Base-by-base conservation (phyloP, 495 filamentous ascomycete species). In the Penicillium dipodomyicola region DNA sequence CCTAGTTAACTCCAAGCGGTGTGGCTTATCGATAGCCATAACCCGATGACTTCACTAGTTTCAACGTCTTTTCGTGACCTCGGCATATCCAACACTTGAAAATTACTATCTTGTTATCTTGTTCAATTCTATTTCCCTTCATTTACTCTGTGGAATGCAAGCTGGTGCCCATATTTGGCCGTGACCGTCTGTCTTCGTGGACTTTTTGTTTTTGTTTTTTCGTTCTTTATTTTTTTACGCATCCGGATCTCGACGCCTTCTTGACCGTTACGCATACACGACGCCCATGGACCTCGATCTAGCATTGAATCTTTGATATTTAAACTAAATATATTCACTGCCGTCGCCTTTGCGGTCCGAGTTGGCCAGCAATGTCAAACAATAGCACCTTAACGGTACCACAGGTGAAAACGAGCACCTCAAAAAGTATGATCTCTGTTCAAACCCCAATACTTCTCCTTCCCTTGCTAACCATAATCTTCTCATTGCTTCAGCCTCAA, bases 351-450 rank as follows among this genome's bases (percentile, higher is more conserved):
- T 12, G 19, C 19, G 29, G 15, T 7, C 45, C 29, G 4, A 37
- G 15, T 52, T 39, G 29, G 42, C 32, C 25, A 30, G 51, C 55
- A 35, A 76, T 76, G 73, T 70, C 73, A 14, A 68, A 71, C 59
- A 76, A 72, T 62, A 63, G 65, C 33, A 61, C 67, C 23, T 69
- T 68, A 44, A 58, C 63, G 5, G 64, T 65, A 59, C 67, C 71
- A 62, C 67, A 61, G 53, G 73, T 68, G 48, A 76, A 72, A 54
- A 60, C 65, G 4, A 39, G 53, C 45, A 65, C 68, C 40, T 73
- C 70, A 12, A 72, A 61, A 49, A 65, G 72, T 74, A 71, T 40
- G 61, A 12, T 37, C 7, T 23, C 29, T 12, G 27, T 22, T 33
- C 30, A 2, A 15, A 32, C 30, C 19, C 17, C 40, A 4, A 33